Percentiles rank a stretch among this genome's conserved stretches.
phyloP scores from a whole-genome alignment of 2,329 filamentous ascomycete species.

The Colletotrichum euphorbiae region DNA sequence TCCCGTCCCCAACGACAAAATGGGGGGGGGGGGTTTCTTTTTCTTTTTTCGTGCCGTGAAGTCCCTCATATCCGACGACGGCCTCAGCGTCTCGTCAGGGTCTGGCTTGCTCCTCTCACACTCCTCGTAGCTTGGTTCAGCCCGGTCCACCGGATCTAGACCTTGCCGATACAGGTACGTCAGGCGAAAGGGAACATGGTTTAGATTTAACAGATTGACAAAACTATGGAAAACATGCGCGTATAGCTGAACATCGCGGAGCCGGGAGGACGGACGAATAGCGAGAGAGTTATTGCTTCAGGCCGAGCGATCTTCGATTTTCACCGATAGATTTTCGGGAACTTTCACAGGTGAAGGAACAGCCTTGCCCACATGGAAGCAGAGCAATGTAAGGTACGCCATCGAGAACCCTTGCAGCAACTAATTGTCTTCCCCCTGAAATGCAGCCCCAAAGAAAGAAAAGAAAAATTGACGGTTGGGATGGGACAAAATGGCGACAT shows the following conservation, averaged over 20 bases:
- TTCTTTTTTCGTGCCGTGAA: not conserved
- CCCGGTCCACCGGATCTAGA: slow-evolving; percentile 26
- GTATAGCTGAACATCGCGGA: slow-evolving; percentile 9
- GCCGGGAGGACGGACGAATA: slow-evolving; percentile 8
- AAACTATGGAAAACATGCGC: not conserved
- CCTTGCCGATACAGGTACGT: slow-evolving; percentile 21
- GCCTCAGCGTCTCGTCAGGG: slow-evolving; percentile 19
- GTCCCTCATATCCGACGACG: slow-evolving; percentile 12
- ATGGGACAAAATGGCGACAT: not conserved
- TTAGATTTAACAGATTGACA: not conserved
- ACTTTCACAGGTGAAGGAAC: slow-evolving; percentile 9
- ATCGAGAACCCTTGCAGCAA: slow-evolving; percentile 25
- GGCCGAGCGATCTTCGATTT: not conserved
- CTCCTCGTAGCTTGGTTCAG: not conserved
- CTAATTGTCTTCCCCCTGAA: slow-evolving; percentile 24
- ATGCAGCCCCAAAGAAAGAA: not conserved
- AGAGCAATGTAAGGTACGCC: not conserved
- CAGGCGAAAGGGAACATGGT: not conserved
- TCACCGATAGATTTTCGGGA: slow-evolving; percentile 29
- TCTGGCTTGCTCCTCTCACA: slow-evolving; percentile 1
- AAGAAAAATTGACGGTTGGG: slow-evolving; percentile 1
- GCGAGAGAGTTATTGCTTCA: not conserved
- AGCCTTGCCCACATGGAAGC: not conserved
- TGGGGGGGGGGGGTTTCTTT: not conserved
- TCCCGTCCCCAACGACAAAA: not conserved